Evolutionary conservation across 345 rosid species (phyloP), one percentile per base, ranked within the genome.

Genomic region (Linum usitatissimum): DNA sequence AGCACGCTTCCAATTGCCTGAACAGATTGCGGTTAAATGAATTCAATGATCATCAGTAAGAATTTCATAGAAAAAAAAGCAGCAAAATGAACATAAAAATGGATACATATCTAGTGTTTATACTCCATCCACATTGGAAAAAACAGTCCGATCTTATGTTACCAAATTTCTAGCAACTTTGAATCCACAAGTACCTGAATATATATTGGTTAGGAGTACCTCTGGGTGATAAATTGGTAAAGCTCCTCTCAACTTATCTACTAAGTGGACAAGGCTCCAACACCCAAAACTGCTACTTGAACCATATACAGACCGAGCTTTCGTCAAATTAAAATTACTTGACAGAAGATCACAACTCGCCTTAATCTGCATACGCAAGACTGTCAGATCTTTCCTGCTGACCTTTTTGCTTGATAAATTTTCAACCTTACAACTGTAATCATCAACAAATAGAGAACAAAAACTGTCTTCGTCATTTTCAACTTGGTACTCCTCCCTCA

Each of bases 1-100:
- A 66, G 96, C 96, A 68, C 95, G 90, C 72, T 81, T 88, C 96
- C 96, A 86, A 66, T 82, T 82, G 58, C 98, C 98, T 91, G 74
- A 74, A 78, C 70, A 84, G 71, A 80, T 78, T 72, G 66, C 73
- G 78, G 63, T 74, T 57, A 69, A 56, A 77, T 61, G 66, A 65
- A 75, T 73, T 70, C 72, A 75, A 68, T 55, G 65, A 3, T 7
- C 15, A 57, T 23, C 28, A 57, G 8, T 19, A 57, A 31, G 34
- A 57, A 57, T 31, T 57, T 12, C 6, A 23, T 18, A 31, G 59
- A 60, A 30, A 72, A 62, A 51, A 66, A 30, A 53, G 38, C 38
- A 1, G 65, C 36, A 58, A 34, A 34, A 23, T 23, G 28, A 10
- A 28, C 66, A 18, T 38, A 15, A 3, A 20, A 19, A 59, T 53